Conservation (phyloP, 1,284 basidiomycete genomes). For the Naganishia albida region DNA sequence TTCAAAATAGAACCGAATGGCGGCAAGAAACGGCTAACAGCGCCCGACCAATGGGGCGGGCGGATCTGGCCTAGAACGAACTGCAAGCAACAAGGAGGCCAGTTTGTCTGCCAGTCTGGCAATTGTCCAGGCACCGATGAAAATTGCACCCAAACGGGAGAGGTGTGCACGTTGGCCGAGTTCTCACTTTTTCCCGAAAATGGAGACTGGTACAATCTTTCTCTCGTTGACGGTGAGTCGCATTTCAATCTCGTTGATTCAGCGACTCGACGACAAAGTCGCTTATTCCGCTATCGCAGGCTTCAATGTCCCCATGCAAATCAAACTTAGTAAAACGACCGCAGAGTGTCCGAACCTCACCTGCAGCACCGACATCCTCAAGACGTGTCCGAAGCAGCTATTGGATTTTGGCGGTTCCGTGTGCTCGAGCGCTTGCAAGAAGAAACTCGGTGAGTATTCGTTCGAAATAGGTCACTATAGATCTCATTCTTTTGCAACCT, state of each 20-base stretch:
- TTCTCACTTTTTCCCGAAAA: constrained; percentile 35
- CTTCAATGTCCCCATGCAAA: constrained; percentile 43
- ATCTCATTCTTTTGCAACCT: not conserved
- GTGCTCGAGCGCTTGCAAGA: constrained; percentile 32
- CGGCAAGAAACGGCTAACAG: not conserved
- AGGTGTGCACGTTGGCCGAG: constrained; percentile 36
- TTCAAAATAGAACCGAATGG: not conserved
- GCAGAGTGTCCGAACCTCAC: constrained; percentile 34
- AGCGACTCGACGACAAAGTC: not conserved
- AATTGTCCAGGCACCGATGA: constrained; percentile 14
- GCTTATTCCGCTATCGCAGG: constrained; percentile 26
- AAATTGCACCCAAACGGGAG: not conserved
- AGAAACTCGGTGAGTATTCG: not conserved
- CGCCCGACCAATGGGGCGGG: constrained; percentile 11
- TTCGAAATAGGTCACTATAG: too few relatives aligned
- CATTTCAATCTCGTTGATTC: not conserved
- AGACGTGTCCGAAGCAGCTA: constrained; percentile 36
- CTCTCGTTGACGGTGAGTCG: constrained; percentile 42
- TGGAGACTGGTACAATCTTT: constrained; percentile 41
- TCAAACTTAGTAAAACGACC: constrained; percentile 33
- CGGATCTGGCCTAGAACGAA: constrained; percentile 11
- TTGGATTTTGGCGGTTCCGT: constrained; percentile 39
- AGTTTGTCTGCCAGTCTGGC: constrained; percentile 6
- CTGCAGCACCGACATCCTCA: constrained; percentile 40
- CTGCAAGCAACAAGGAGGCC: not conserved